A percentile compares a stretch with the other conserved stretches of the same genome.
These are phyloP conservation scores for Trifolium pratense DNA, from an alignment of 306 rosid species.

Conservation along the genomic window DNA sequence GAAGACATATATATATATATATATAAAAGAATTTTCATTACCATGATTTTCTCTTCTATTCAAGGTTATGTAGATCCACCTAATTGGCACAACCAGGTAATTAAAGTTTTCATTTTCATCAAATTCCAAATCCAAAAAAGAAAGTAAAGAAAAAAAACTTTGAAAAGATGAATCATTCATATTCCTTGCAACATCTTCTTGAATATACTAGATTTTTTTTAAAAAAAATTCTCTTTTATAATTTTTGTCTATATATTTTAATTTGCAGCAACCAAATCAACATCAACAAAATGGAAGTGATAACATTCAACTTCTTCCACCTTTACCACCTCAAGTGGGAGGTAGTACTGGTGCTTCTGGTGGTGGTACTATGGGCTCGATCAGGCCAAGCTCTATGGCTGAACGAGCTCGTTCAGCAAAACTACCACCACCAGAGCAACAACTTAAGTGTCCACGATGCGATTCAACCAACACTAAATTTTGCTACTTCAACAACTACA, in stretches of 20 bases:
- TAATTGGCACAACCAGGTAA: conserved; percentile 95
- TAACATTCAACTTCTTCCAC: conserved; percentile 56
- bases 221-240: background rate
- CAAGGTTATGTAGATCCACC: conserved; percentile 98
- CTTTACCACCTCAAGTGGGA: conserved; percentile 47
- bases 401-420: conserved; percentile 86
- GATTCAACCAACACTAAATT: conserved; percentile 89
- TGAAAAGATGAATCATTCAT: conserved; percentile 75
- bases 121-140: conserved; percentile 30
- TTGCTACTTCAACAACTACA: conserved; percentile 90
- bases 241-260: background rate
- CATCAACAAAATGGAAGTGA: conserved; percentile 52
- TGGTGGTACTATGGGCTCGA: conserved; percentile 44
- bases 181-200: conserved; percentile 66
- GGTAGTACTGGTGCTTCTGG: background rate
- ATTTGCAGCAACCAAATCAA: conserved; percentile 65
- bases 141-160: background rate
- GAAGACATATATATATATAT: too few species aligned
- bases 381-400: conserved; percentile 82
- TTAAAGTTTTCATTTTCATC: conserved; percentile 47
- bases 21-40: conserved; percentile 48
- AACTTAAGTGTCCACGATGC: conserved; percentile 93
- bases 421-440: conserved; percentile 74
- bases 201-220: conserved; percentile 73
- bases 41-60: conserved; percentile 97